A percentile compares a stretch with the other conserved stretches of the same genome.
Conservation (phyloP, 2,329 filamentous ascomycete genomes). For the Geosmithia flava region DNA sequence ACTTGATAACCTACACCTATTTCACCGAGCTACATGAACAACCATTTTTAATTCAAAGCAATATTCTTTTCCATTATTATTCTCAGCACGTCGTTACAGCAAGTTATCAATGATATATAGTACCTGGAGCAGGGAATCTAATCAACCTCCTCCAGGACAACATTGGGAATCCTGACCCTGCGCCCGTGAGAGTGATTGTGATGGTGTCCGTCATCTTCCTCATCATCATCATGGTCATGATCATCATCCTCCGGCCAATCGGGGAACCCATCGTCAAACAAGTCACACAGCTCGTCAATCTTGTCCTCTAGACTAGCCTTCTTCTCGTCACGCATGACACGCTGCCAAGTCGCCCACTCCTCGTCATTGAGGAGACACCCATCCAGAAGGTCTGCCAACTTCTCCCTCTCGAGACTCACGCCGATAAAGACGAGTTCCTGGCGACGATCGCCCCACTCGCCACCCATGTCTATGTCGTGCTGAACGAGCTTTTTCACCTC, state of each 20-base stretch:
- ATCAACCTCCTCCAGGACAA: neutral
- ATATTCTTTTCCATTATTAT: neutral
- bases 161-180: neutral
- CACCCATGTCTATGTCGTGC: conserved; percentile 37
- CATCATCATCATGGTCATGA: conserved; percentile 3
- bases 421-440: conserved; percentile 68
- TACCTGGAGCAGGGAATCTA: neutral
- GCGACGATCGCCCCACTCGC: conserved; percentile 55
- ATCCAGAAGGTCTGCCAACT: conserved; percentile 42
- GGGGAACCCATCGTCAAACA: conserved; percentile 48
- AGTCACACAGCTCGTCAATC: conserved; percentile 28
- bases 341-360: conserved; percentile 43
- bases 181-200: neutral
- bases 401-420: conserved; percentile 42
- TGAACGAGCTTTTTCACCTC: conserved; percentile 34
- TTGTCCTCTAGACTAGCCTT: conserved; percentile 21
- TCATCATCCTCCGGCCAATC: conserved; percentile 34
- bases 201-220: neutral
- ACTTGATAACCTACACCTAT: too few species aligned
- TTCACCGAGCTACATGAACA: too few species aligned
- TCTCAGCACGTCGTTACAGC: too few species aligned
- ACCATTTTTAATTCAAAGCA: too few species aligned
- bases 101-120: neutral
- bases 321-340: conserved; percentile 31
- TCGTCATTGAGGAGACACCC: conserved; percentile 46